Evolutionary conservation across 345 rosid genomes (phyloP).

Genomic region (Lenwebbia sp.): DNA sequence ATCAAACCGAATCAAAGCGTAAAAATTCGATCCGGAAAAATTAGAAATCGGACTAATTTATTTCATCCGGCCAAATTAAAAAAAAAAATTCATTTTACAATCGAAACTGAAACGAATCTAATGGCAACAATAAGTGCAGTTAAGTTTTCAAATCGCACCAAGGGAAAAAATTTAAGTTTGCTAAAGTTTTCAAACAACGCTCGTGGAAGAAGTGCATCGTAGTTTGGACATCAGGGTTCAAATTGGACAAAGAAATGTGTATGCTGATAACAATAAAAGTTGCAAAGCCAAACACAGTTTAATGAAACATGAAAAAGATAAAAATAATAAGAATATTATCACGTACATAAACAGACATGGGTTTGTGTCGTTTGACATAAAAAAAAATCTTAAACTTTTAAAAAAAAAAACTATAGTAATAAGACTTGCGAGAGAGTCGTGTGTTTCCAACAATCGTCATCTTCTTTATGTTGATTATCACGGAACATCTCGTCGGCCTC

Average conservation of each 20-base stretch:
- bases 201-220: rapidly evolving
- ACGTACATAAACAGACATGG: neutral
- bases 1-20: no score
- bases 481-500: neutral
- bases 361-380: neutral
- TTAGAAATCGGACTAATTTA: no score
- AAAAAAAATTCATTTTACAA: no score
- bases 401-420: rapidly evolving
- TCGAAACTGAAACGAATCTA: no score
- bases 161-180: neutral
- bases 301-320: neutral
- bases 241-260: no score
- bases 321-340: neutral
- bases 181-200: neutral
- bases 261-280: neutral
- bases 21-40: no score
- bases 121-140: no score
- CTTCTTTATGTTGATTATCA: neutral
- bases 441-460: no score
- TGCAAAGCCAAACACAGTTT: neutral
- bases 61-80: no score
- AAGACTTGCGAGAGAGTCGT: neutral
- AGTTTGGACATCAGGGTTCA: neutral
- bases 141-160: neutral
- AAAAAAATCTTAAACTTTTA: neutral